phyloP scores from a whole-genome alignment of 148 eudicot species.

The Amaranthus palmeri region DNA sequence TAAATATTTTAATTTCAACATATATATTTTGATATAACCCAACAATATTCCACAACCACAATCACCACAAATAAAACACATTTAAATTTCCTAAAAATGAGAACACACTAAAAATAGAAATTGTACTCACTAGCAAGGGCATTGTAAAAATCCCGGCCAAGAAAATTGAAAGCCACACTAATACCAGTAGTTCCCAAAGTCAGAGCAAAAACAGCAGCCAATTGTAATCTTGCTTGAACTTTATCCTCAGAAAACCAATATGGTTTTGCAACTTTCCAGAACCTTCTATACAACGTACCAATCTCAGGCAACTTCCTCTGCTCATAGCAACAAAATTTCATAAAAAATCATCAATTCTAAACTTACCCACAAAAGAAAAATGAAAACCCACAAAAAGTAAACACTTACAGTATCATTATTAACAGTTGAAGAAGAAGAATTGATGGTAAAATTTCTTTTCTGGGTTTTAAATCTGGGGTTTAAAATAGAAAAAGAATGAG shows the following conservation, averaged over 20 bases:
- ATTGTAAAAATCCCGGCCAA: slow-evolving; percentile 94
- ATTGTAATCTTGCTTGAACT: slow-evolving; percentile 63
- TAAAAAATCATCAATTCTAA: background rate
- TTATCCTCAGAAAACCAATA: slow-evolving; percentile 93
- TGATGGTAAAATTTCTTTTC: slow-evolving; percentile 6
- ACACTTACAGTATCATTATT: slow-evolving; percentile 22
- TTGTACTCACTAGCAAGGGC: slow-evolving; percentile 73
- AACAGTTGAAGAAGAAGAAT: slow-evolving; percentile 4
- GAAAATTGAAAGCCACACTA: slow-evolving; percentile 88
- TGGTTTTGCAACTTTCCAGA: slow-evolving; percentile 92
- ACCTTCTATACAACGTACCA: slow-evolving; percentile 53
- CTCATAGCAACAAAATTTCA: background rate
- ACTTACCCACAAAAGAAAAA: background rate
- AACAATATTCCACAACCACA: slow-evolving; percentile 7
- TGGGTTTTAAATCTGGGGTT: slow-evolving; percentile 18
- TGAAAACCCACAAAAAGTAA: slow-evolving; percentile 1
- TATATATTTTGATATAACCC: too few relatives aligned
- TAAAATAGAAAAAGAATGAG: slow-evolving; percentile 2
- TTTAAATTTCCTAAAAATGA: background rate
- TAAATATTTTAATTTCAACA: too few relatives aligned
- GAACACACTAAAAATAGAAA: background rate
- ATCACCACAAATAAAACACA: background rate
- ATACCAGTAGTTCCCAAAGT: slow-evolving; percentile 91
- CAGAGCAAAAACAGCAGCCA: slow-evolving; percentile 82
- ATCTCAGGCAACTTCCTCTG: slow-evolving; percentile 60